These are phyloP conservation scores for Discostella stelligeroides DNA, from an alignment of 108 stramenopile species.

Conservation along the genomic window DNA sequence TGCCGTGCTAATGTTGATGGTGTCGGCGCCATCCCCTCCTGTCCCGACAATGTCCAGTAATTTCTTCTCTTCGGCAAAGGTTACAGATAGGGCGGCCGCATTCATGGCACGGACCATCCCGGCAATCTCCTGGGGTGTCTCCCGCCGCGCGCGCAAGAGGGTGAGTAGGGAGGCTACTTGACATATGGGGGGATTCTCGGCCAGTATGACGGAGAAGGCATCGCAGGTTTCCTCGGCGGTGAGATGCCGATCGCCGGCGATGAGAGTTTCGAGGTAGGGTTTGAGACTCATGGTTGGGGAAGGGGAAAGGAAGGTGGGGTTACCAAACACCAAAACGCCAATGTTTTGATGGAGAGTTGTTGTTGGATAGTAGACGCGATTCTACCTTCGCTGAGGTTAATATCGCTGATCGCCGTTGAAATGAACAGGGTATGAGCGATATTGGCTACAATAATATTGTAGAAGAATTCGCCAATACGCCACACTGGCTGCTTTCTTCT, in stretches of 20 bases:
- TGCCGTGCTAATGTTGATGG: slow-evolving; percentile 97
- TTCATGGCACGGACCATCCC: slow-evolving; percentile 98
- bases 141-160: slow-evolving; percentile 88
- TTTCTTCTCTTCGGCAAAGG: slow-evolving; percentile 58
- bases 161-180: slow-evolving; percentile 90
- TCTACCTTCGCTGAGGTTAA: too few relatives aligned
- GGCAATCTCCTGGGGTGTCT: slow-evolving; percentile 93
- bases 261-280: slow-evolving; percentile 88
- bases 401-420: too few relatives aligned
- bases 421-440: too few relatives aligned
- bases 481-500: too few relatives aligned
- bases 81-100: slow-evolving; percentile 71
- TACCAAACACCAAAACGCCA: too few relatives aligned
- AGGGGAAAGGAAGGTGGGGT: background rate
- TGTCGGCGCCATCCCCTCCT: slow-evolving; percentile 99
- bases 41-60: slow-evolving; percentile 99
- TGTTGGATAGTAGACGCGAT: too few relatives aligned
- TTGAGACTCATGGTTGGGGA: slow-evolving; percentile 60
- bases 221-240: slow-evolving; percentile 81
- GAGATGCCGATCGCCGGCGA: slow-evolving; percentile 74
- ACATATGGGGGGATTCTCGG: slow-evolving; percentile 62
- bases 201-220: slow-evolving; percentile 80
- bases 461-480: too few relatives aligned
- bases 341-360: too few relatives aligned
- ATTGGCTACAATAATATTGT: too few relatives aligned